phyloP scores from a whole-genome alignment of 306 rosid species.

The Purshia tridentata region DNA sequence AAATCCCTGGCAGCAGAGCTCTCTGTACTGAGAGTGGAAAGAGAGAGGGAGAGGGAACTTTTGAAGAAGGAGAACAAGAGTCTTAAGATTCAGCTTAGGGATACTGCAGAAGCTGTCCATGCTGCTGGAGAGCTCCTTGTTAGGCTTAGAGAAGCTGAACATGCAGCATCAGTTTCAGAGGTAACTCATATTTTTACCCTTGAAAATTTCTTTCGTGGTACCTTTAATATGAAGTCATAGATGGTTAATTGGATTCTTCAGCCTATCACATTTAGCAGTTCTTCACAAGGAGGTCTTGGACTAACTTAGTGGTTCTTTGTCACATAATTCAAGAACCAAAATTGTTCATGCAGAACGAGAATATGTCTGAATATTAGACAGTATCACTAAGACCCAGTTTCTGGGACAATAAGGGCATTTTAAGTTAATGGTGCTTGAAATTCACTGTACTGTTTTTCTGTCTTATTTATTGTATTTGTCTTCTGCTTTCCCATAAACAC shows the following conservation, averaged over 20 bases:
- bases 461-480: not conserved
- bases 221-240: not conserved
- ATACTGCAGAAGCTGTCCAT: slow-evolving; percentile 98
- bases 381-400: too few species aligned
- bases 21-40: slow-evolving; percentile 77
- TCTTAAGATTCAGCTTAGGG: slow-evolving; percentile 85
- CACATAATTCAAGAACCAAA: too few species aligned
- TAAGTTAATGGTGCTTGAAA: not conserved
- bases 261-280: too few species aligned
- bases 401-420: too few species aligned
- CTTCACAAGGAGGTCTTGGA: too few species aligned
- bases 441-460: not conserved
- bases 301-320: too few species aligned
- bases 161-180: slow-evolving; percentile 73
- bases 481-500: slow-evolving; percentile 16
- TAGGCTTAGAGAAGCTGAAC: slow-evolving; percentile 91
- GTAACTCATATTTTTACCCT: slow-evolving; percentile 35
- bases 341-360: too few species aligned
- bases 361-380: too few species aligned
- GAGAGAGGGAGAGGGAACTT: slow-evolving; percentile 83
- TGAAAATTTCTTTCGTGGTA: not conserved
- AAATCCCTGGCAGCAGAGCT: slow-evolving; percentile 90
- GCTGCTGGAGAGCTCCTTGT: slow-evolving; percentile 98
- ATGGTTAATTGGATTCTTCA: too few species aligned
- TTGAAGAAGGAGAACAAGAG: slow-evolving; percentile 79